phyloP scores from a whole-genome alignment of 2,329 filamentous ascomycete genomes.

The Acrocalymma vagum region DNA sequence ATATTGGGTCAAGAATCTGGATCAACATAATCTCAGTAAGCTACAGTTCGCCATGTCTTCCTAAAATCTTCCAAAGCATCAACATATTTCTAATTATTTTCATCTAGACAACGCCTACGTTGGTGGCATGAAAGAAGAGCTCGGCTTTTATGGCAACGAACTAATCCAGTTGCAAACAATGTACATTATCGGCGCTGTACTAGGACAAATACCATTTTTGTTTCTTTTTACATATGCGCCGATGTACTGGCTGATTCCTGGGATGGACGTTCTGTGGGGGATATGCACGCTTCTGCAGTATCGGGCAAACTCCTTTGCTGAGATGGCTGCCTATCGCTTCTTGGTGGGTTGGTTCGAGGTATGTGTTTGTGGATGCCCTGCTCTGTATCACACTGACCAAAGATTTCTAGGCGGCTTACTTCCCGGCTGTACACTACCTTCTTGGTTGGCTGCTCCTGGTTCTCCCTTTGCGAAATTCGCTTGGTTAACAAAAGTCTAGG shows the following conservation, averaged over 20 bases:
- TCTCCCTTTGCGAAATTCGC: slow-evolving; percentile 1
- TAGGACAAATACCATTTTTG: slow-evolving; percentile 60
- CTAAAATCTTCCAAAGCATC: background rate
- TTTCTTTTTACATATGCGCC: slow-evolving; percentile 53
- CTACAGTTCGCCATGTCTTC: no score
- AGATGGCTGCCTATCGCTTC: slow-evolving; percentile 61
- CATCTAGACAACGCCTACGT: slow-evolving; percentile 64
- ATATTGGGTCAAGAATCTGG: slow-evolving; percentile 66
- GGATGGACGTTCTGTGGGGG: slow-evolving; percentile 62
- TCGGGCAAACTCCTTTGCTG: slow-evolving; percentile 55
- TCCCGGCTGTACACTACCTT: slow-evolving; percentile 32
- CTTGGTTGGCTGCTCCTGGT: slow-evolving; percentile 4
- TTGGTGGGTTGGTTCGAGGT: slow-evolving; percentile 62
- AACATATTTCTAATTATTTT: background rate
- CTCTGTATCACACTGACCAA: no score
- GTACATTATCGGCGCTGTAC: slow-evolving; percentile 58
- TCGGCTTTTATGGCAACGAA: slow-evolving; percentile 60
- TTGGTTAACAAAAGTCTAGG: slow-evolving; percentile 25
- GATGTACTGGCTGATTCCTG: slow-evolving; percentile 59
- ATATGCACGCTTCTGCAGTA: slow-evolving; percentile 64
- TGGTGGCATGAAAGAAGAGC: slow-evolving; percentile 60
- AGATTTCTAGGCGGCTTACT: slow-evolving; percentile 48
- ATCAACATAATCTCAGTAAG: slow-evolving; percentile 62
- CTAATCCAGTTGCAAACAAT: slow-evolving; percentile 63
- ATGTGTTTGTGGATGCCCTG: no score